Evolutionary conservation across 2,329 filamentous ascomycete genomes (phyloP).

Genomic region (Diatrype stigma): DNA sequence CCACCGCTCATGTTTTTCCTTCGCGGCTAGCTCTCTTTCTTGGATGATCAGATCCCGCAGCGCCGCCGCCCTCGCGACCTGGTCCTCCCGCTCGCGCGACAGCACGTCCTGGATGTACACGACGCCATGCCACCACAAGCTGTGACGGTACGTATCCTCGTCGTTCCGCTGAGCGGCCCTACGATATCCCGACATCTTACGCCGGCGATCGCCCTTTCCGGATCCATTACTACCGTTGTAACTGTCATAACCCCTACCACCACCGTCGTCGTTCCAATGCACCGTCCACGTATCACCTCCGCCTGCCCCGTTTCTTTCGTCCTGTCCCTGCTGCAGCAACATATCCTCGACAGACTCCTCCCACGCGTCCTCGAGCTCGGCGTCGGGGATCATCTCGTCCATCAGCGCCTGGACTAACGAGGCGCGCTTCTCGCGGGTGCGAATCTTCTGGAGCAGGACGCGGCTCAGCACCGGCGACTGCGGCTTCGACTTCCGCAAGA

Average conservation of each 20-base stretch:
- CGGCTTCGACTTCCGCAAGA: conserved; percentile 63
- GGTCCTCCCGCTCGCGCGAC: conserved; percentile 15
- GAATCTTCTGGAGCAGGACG: conserved; percentile 50
- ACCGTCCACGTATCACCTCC: no score
- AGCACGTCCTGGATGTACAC: conserved; percentile 4
- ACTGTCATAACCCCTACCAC: no score
- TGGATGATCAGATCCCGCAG: conserved; percentile 22
- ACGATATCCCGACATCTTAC: no score
- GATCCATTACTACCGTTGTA: no score
- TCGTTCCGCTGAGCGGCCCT: no score
- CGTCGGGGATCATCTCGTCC: conserved; percentile 26
- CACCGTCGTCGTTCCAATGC: no score
- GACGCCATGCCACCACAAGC: conserved; percentile 11
- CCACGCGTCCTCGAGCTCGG: conserved; percentile 39
- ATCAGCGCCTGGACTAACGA: conserved; percentile 25
- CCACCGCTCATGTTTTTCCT: conserved; percentile 12
- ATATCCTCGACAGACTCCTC: conserved; percentile 11
- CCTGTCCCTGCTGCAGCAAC: conserved; percentile 4
- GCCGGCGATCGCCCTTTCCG: no score
- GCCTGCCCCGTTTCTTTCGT: conserved; percentile 2
- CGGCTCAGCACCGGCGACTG: conserved; percentile 57
- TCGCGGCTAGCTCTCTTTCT: conserved; percentile 17
- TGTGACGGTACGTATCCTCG: conserved; percentile 6
- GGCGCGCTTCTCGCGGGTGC: conserved; percentile 38
- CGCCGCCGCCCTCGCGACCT: conserved; percentile 25